Evolutionary conservation across 176 grass and related monocot genomes (phyloP).

Genomic region (Oryza meyeriana): DNA sequence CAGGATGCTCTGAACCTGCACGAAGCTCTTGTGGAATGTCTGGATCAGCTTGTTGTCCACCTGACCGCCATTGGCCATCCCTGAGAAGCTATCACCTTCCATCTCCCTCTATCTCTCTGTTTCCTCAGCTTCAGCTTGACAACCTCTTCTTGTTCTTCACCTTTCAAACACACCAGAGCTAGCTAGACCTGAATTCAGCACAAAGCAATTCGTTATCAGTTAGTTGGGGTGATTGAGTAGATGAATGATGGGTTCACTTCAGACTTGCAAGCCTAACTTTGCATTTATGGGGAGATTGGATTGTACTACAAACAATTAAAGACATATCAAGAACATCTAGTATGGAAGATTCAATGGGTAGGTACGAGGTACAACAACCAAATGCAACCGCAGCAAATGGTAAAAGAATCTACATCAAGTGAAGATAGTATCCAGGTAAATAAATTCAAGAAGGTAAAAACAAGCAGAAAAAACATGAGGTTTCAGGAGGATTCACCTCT

Average conservation of each 20-base stretch:
- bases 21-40: constrained; percentile 87
- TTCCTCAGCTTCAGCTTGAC: background rate
- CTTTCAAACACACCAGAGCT: background rate
- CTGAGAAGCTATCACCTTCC: constrained; percentile 69
- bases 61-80: constrained; percentile 51
- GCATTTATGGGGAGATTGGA: constrained; percentile 35
- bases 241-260: background rate
- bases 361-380: constrained; percentile 16
- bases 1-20: constrained; percentile 79
- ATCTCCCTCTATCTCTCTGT: constrained; percentile 1
- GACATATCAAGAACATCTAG: constrained; percentile 32
- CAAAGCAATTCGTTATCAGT: background rate
- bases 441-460: constrained; percentile 16
- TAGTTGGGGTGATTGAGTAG: constrained; percentile 7
- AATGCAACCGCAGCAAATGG: constrained; percentile 8
- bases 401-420: background rate
- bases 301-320: constrained; percentile 45
- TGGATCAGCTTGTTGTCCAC: constrained; percentile 59
- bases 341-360: constrained; percentile 23
- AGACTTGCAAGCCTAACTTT: background rate
- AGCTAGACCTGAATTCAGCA: constrained; percentile 9
- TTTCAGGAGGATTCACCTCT: constrained; percentile 32
- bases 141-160: background rate
- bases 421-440: background rate
- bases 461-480: background rate